Conservation (phyloP, 257 asterid species). For the Ocimum tenuiflorum region DNA sequence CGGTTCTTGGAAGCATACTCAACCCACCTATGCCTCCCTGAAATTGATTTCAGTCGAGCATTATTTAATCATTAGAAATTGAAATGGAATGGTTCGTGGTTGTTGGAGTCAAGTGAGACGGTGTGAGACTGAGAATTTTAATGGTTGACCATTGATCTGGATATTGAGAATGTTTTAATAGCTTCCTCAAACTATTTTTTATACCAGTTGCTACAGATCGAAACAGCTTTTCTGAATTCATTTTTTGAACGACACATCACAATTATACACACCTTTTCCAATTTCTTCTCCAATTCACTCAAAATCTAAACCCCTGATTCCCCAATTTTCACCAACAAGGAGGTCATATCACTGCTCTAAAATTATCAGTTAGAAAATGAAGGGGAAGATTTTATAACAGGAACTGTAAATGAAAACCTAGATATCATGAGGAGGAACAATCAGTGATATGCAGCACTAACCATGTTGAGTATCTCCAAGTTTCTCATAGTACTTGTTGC, state of each 20-base stretch:
- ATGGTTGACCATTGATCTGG: too few species aligned
- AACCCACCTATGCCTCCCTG: constrained; percentile 99
- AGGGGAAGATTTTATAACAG: background rate
- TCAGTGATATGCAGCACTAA: constrained; percentile 29
- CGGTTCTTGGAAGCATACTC: constrained; percentile 93
- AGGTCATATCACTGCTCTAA: background rate
- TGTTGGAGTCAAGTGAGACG: background rate
- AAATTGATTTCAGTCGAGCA: constrained; percentile 7
- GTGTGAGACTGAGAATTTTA: background rate
- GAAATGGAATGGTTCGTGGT: background rate
- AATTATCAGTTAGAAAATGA: background rate
- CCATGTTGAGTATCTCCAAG: constrained; percentile 84
- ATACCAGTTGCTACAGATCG: background rate
- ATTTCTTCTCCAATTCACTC: background rate
- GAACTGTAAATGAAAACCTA: too few species aligned
- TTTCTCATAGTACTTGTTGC: constrained; percentile 87
- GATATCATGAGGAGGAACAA: background rate
- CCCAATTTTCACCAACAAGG: background rate
- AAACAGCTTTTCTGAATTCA: background rate
- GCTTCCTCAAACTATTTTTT: too few species aligned
- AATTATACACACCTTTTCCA: background rate
- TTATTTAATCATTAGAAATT: background rate
- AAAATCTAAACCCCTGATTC: background rate
- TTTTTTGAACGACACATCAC: background rate
- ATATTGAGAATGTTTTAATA: too few species aligned